Evolutionary conservation across 768 basidiomycete species (phyloP), one percentile per base, ranked within the genome.

Genomic region (Kondoa malvinella): DNA sequence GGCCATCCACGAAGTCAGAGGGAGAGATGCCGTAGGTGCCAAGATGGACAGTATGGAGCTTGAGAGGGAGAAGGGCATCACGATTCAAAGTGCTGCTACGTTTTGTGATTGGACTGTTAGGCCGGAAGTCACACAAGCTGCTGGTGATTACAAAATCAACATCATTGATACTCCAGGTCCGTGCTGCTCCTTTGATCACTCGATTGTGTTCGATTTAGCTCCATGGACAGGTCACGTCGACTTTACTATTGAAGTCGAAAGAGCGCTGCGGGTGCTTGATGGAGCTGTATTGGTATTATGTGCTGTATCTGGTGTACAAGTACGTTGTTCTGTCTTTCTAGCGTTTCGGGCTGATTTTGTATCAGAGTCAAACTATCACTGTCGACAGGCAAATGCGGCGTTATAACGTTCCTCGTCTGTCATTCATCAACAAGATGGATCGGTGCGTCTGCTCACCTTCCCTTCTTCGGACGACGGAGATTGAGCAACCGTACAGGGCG

Each of bases 31-130:
- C 31, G 92, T 97, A 25, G 95, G 95, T 65, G 95, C 95, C 4
- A 99, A 99, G 81, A 99, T 99, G 95, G 95, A 99, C 78, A 89
- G 87, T 73, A 99, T 99, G 95, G 95, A 99, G 71, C 81, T 99
- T 2, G 95, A 99, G 77, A 82, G 94, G 60, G 95, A 97, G 78
- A 97, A 99, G 80, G 95, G 95, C 50, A 99, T 99, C 74, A 99
- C 95, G 34, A 99, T 99, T 70, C 95, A 99, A 78, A 92, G 89
- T 74, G 95, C 95, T 2, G 95, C 95, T 1, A 97, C 95, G 0
- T 99, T 92, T 78, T 94, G 91, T 73, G 94, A 97, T 76, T 99
- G 95, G 95, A 82, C 87, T 1, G 72, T 70, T 4, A 62, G 70
- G 12, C 73, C 73, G 12, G 69, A 63, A 12, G 34, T 64, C 2